Conservation (phyloP, 345 rosid genomes). For the Erucastrum elatum region DNA sequence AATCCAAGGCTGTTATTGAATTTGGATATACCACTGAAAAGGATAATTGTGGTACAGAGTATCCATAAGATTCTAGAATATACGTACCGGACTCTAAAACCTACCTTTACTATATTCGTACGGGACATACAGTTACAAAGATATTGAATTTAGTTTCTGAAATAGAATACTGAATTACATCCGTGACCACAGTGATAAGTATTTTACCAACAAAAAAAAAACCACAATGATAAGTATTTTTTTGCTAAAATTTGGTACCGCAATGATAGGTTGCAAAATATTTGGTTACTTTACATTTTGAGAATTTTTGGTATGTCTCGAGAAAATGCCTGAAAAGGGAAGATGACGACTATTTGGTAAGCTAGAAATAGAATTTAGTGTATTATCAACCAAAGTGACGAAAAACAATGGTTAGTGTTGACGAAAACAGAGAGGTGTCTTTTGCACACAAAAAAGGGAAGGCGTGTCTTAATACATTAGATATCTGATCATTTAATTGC, state of each 20-base stretch:
- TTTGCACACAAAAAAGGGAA: background rate
- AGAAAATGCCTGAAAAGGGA: conserved; percentile 14
- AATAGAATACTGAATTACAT: background rate
- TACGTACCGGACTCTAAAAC: background rate
- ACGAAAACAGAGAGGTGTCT: background rate
- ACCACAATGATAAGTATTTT: too few relatives aligned
- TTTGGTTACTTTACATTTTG: background rate
- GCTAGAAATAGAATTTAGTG: background rate
- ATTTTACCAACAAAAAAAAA: too few relatives aligned
- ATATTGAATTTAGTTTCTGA: conserved; percentile 8
- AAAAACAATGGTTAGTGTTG: background rate
- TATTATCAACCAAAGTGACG: background rate
- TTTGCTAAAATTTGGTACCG: too few relatives aligned
- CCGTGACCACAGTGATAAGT: background rate
- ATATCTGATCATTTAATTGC: conserved; percentile 4
- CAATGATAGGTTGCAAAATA: background rate
- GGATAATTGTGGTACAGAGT: background rate
- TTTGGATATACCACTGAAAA: conserved; percentile 4
- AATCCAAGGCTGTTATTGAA: background rate
- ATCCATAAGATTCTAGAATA: conserved; percentile 9
- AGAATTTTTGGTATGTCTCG: conserved; percentile 1
- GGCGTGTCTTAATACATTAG: background rate
- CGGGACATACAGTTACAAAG: background rate
- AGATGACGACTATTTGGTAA: conserved; percentile 16
- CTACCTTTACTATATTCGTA: background rate